Evolutionary conservation across 192 early-diverging fungal genomes (phyloP).

Genomic region (Phycomyces nitens): DNA sequence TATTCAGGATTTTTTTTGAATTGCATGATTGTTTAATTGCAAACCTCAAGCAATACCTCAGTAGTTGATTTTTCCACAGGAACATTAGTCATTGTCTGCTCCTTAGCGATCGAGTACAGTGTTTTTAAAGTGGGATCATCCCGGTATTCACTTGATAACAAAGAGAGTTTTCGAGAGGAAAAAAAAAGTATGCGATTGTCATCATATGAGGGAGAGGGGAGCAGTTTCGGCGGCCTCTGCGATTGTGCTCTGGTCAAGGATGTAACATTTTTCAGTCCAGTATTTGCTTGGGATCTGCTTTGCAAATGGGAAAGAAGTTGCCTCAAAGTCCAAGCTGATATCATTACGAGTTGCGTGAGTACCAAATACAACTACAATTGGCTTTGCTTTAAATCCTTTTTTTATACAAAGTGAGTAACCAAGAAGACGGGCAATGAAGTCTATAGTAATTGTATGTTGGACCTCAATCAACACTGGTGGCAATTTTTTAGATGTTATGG

Average conservation of each 20-base stretch:
- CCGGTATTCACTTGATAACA: slow-evolving; percentile 12
- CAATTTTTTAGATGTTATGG: not conserved
- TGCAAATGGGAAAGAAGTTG: slow-evolving; percentile 5
- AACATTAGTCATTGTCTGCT: slow-evolving; percentile 7
- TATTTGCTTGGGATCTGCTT: slow-evolving; percentile 7
- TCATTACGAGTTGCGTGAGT: slow-evolving; percentile 6
- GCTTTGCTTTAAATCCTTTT: slow-evolving; percentile 7
- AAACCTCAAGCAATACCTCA: slow-evolving; percentile 12
- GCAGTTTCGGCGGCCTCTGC: slow-evolving; percentile 4
- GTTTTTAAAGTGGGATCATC: slow-evolving; percentile 8
- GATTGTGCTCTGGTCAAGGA: slow-evolving; percentile 8
- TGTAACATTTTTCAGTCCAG: slow-evolving; percentile 12
- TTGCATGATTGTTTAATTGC: slow-evolving; percentile 17
- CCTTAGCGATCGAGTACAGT: slow-evolving; percentile 12
- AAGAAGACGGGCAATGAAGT: slow-evolving; percentile 6
- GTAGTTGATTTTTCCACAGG: slow-evolving; percentile 4
- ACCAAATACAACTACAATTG: slow-evolving; percentile 8
- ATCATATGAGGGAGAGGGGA: slow-evolving; percentile 7
- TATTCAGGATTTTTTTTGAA: slow-evolving; percentile 23
- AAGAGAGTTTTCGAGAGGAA: slow-evolving; percentile 9
- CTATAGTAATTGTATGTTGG: slow-evolving; percentile 14
- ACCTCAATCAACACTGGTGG: slow-evolving; percentile 4
- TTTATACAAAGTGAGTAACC: slow-evolving; percentile 1
- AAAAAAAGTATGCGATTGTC: slow-evolving; percentile 8
- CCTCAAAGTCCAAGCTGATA: slow-evolving; percentile 9